These are phyloP conservation scores for Mallotus japonicus DNA, from an alignment of 441 rosid species.

Conservation along the genomic window DNA sequence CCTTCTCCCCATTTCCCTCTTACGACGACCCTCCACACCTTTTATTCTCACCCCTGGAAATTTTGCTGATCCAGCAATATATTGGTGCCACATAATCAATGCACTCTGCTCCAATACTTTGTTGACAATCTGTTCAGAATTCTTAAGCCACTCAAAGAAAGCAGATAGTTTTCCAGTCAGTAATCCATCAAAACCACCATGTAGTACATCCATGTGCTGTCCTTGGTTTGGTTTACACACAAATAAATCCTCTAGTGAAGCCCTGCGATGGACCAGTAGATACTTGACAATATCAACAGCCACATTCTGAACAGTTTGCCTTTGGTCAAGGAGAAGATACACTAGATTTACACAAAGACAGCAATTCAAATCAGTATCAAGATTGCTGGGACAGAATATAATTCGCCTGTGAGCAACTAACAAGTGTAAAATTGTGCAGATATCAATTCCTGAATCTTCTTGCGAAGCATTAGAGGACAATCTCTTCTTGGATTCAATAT, in stretches of 20 bases:
- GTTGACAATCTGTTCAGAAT: conserved; percentile 75
- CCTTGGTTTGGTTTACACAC: conserved; percentile 94
- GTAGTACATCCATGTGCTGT: conserved; percentile 74
- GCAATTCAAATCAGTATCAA: conserved; percentile 93
- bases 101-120: conserved; percentile 98
- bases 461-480: conserved; percentile 41
- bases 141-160: conserved; percentile 88
- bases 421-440: conserved; percentile 83
- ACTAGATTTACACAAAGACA: conserved; percentile 92
- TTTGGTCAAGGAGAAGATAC: conserved; percentile 77
- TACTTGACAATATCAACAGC: conserved; percentile 87
- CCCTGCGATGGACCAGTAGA: conserved; percentile 89
- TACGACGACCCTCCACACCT: conserved; percentile 94
- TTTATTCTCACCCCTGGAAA: conserved; percentile 99
- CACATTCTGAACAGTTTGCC: conserved; percentile 80
- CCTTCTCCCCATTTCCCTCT: conserved; percentile 92
- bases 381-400: conserved; percentile 94
- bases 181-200: conserved; percentile 94
- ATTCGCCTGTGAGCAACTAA: conserved; percentile 89
- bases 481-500: conserved; percentile 69
- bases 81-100: conserved; percentile 97
- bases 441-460: conserved; percentile 84
- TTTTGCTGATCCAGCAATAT: conserved; percentile 92
- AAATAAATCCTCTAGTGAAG: conserved; percentile 88
- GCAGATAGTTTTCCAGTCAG: conserved; percentile 75